A percentile compares a stretch with the other conserved stretches of the same genome.
phyloP scores from a whole-genome alignment of 352 stramenopile genomes.

The Phytophthora foliorum region DNA sequence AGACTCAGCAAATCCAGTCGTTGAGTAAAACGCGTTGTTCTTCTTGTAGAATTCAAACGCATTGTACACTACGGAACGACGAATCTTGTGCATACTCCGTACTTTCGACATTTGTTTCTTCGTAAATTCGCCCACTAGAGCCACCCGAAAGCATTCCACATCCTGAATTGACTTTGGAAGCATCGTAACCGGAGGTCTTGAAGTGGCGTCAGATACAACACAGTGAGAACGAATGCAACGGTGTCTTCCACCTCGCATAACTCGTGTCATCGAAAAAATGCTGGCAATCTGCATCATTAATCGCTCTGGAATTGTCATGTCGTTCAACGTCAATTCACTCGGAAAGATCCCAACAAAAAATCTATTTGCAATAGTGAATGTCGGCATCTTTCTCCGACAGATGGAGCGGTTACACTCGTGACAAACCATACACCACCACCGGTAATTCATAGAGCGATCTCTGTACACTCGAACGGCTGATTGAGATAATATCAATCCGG shows the following conservation, averaged over 20 bases:
- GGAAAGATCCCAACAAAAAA: background rate
- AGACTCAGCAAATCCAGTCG: background rate
- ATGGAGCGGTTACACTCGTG: background rate
- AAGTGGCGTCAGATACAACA: constrained; percentile 2
- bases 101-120: background rate
- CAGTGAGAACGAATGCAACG: background rate
- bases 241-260: background rate
- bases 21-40: background rate
- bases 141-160: background rate
- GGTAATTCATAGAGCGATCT: background rate
- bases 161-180: background rate
- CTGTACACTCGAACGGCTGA: background rate
- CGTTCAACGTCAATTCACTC: background rate
- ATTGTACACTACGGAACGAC: background rate
- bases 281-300: constrained; percentile 8
- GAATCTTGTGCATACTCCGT: background rate
- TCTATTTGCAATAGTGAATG: constrained; percentile 1
- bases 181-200: background rate
- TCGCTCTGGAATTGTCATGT: constrained; percentile 1
- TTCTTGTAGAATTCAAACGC: constrained; percentile 5
- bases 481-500: background rate
- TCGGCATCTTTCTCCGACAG: background rate
- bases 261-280: background rate
- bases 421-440: constrained; percentile 4
- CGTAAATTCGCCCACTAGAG: background rate